phyloP scores from a whole-genome alignment of 495 filamentous ascomycete species.

The Gamarada debralockiae region DNA sequence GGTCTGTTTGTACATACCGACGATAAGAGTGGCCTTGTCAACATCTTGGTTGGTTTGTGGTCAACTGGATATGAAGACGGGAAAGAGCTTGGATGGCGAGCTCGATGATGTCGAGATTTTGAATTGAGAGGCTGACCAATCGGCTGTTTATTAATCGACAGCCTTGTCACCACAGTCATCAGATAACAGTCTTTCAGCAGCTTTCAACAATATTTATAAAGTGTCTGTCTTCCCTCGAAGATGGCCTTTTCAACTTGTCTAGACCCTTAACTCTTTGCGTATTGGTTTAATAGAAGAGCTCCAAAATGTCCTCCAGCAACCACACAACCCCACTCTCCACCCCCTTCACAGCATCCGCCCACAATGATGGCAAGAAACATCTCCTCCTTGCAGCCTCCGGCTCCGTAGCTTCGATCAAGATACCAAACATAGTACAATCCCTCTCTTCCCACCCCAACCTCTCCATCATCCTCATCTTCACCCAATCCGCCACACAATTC shows the following conservation, averaged over 20 bases:
- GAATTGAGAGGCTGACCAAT: conserved; percentile 22
- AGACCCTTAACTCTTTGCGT: neutral
- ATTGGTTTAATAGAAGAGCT: neutral
- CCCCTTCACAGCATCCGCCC: conserved; percentile 11
- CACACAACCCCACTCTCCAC: neutral
- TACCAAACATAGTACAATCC: conserved; percentile 64
- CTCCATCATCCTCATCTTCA: conserved; percentile 76
- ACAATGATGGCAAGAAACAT: conserved; percentile 64
- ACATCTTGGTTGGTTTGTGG: conserved; percentile 13
- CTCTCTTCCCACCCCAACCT: conserved; percentile 53
- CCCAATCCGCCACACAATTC: conserved; percentile 65
- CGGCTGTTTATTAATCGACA: conserved; percentile 2
- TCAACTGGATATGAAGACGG: neutral
- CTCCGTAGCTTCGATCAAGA: conserved; percentile 84
- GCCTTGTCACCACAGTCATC: neutral
- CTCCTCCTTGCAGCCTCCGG: conserved; percentile 76
- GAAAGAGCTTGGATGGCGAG: neutral
- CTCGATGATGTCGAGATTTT: conserved; percentile 5
- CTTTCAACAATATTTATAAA: neutral
- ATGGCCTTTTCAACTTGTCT: neutral
- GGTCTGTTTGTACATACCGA: conserved; percentile 19
- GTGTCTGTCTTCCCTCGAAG: neutral
- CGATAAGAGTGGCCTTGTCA: conserved; percentile 29
- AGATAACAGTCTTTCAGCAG: neutral
- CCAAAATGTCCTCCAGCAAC: neutral